These are phyloP conservation scores for Oryza longistaminata DNA, from an alignment of 176 grass and related monocot species.

Conservation along the genomic window DNA sequence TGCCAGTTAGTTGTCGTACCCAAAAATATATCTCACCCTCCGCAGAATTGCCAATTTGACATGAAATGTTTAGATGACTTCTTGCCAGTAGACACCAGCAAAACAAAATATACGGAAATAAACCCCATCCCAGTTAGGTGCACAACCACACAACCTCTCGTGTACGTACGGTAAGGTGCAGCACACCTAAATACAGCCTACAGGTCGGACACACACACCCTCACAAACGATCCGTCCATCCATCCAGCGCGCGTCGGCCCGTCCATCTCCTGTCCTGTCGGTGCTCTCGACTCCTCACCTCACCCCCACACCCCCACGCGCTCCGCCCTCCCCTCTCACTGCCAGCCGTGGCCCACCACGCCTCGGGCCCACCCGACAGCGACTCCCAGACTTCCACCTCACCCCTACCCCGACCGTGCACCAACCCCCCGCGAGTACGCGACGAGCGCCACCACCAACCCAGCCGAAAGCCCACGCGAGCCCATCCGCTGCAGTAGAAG, in stretches of 20 bases:
- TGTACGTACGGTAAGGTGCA: neutral
- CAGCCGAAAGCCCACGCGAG: neutral
- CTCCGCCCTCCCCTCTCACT: neutral
- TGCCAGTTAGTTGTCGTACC: too few species aligned
- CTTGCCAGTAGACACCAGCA: too few species aligned
- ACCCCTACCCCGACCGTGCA: neutral
- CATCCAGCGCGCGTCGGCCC: neutral
- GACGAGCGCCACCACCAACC: neutral
- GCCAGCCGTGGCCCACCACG: accelerated
- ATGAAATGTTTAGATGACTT: too few species aligned
- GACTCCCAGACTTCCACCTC: neutral
- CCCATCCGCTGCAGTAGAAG: neutral
- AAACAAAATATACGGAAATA: too few species aligned
- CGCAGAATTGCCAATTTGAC: too few species aligned
- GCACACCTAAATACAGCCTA: neutral
- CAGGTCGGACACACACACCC: neutral
- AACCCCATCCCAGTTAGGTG: neutral
- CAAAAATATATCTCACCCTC: too few species aligned
- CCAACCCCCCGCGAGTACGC: neutral
- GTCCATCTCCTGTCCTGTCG: slow-evolving; percentile 28
- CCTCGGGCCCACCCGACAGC: neutral
- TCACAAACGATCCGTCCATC: neutral
- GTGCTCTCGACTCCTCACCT: slow-evolving; percentile 25
- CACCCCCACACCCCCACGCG: neutral
- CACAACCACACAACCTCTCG: neutral